These are phyloP conservation scores for Saxophila tyrrhenica DNA, from an alignment of 495 filamentous ascomycete species.

Conservation along the genomic window DNA sequence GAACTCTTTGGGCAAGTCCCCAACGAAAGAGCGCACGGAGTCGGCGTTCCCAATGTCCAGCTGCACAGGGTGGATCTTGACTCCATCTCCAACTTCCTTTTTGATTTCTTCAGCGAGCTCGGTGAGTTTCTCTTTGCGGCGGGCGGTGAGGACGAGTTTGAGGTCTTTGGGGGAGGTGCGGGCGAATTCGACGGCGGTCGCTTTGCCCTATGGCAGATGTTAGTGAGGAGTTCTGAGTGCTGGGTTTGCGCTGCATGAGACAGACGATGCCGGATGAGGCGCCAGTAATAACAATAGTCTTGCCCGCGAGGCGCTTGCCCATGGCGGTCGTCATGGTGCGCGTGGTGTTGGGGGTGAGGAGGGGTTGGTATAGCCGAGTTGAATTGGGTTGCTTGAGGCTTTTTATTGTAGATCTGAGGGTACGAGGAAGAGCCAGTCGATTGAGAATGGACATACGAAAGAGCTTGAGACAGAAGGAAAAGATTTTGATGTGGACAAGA, in stretches of 20 bases:
- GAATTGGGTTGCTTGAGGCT: not conserved
- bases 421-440: not conserved
- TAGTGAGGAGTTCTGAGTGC: no score
- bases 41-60: conserved; percentile 77
- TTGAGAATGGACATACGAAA: not conserved
- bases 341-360: not conserved
- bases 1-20: conserved; percentile 66
- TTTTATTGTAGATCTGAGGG: not conserved
- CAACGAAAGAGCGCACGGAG: conserved; percentile 65
- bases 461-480: not conserved
- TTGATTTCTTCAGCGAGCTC: conserved; percentile 67
- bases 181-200: conserved; percentile 84
- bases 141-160: conserved; percentile 76
- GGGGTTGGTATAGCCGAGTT: not conserved
- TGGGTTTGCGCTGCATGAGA: no score
- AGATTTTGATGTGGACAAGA: not conserved
- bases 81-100: conserved; percentile 67
- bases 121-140: conserved; percentile 66
- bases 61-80: conserved; percentile 68
- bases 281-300: conserved; percentile 86
- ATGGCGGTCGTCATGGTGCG: conserved; percentile 63
- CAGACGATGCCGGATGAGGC: conserved; percentile 92
- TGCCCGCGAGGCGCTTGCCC: conserved; percentile 79
- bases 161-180: conserved; percentile 69
- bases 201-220: no score